Evolutionary conservation across 352 stramenopile genomes (phyloP), one percentile per base, ranked within the genome.

Genomic region (Globisporangium orthogonon): DNA sequence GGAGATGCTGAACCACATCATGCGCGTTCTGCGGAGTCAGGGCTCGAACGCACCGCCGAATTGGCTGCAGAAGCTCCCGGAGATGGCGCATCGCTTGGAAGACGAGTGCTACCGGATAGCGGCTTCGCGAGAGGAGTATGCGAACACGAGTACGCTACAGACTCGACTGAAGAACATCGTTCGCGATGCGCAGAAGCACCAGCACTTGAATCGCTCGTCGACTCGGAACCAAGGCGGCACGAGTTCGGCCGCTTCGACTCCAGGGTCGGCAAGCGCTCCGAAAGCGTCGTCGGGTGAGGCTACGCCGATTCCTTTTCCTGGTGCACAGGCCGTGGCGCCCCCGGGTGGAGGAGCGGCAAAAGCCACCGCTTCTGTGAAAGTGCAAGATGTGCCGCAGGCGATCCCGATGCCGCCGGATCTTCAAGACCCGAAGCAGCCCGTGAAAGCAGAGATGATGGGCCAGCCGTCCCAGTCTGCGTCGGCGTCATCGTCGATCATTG

Each of bases 51-150:
- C 96, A 5, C 90, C 94, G 4, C 74, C 92, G 29, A 97, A 98
- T 65, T 99, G 96, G 96, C 71, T 98, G 46, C 89, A 98, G 58
- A 98, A 98, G 63, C 76, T 99, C 18, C 96, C 96, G 0, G 92
- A 98, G 65, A 99, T 99, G 96, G 97, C 97, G 1, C 95, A 98
- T 60, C 86, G 96, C 48, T 75, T 99, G 43, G 97, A 99, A 67
- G 96, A 99, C 56, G 96, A 96, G 58, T 90, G 98, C 50, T 99
- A 98, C 61, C 85, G 84, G 4, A 91, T 91, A 66, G 73, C 96
- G 69, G 44, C 73, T 40, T 73, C 86, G 50, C 58, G 96, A 53
- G 92, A 97, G 51, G 94, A 98, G 49, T 99, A 99, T 61, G 95
- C 95, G 48, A 96, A 98, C 73, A 91, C 83, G 15, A 82, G 68